Base-by-base conservation (phyloP, 139 green algal genomes). In the Parachlorella kessleri region DNA sequence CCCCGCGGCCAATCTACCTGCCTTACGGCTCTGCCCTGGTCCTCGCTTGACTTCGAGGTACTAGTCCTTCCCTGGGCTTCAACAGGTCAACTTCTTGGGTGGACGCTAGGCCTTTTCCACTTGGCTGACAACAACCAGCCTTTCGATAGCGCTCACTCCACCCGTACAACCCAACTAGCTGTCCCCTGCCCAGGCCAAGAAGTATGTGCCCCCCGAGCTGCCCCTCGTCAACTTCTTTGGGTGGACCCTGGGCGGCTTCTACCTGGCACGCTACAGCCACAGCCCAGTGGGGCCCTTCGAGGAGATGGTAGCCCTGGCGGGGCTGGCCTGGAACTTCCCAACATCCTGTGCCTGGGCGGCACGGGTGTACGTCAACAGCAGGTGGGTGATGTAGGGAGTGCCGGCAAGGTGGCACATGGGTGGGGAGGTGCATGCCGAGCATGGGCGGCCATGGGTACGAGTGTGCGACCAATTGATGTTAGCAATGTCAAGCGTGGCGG, bases 321-420 rank as follows among this genome's bases (percentile, higher is more conserved):
- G 96, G 1, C 90, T 99, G 10, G 94, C 97, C 6, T 99, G 96
- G 96, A 95, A 99, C 81, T 86, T 91, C 1, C 96, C 96, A 6
- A 96, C 93, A 26, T 99, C 96, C 0, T 98, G 95, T 73, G 96
- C 96, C 7, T 99, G 94, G 96, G 96, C 96, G 4, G 91, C 90
- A 1, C 78, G 90, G 9, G 95, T 98, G 32, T 97, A 93, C 42
- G 94, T 98, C n/a, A 95, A 89, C 83, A 94, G 93, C 87, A 91
- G 76, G 86, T 89, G 77, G n/a, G n/a, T n/a, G n/a, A n/a, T n/a
- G n/a, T n/a, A n/a, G n/a, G n/a, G n/a, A n/a, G n/a, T n/a, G n/a
- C n/a, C n/a, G n/a, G n/a, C n/a, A n/a, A n/a, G n/a, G n/a, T n/a
- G n/a, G n/a, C n/a, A n/a, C n/a, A n/a, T n/a, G n/a, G n/a, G n/a